A percentile compares a stretch with the other conserved stretches of the same genome.
phyloP scores from a whole-genome alignment of 176 grass and related monocot species.

The Phragmites australis region DNA sequence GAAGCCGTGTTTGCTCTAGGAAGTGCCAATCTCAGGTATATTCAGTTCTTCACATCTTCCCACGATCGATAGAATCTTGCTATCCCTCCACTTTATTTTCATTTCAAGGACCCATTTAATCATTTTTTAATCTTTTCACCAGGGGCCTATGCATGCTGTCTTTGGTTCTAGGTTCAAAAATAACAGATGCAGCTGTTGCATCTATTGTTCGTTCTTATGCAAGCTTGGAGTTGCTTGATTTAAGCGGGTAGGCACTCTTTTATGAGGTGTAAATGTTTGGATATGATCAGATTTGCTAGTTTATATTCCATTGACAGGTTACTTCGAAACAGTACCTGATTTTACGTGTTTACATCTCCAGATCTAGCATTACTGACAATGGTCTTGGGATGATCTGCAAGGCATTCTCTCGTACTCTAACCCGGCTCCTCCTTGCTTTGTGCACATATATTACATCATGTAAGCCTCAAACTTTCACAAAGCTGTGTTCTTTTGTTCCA shows the following conservation, averaged over 20 bases:
- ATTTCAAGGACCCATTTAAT: not conserved
- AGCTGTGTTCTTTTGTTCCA: not conserved
- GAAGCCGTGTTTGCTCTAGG: slow-evolving; percentile 74
- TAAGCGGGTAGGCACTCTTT: slow-evolving; percentile 66
- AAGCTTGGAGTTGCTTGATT: slow-evolving; percentile 85
- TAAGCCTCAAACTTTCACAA: slow-evolving; percentile 41
- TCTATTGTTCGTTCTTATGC: slow-evolving; percentile 67
- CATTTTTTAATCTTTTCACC: slow-evolving; percentile 19
- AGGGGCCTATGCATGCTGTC: slow-evolving; percentile 73
- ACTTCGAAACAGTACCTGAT: not conserved
- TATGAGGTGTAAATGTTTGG: not conserved
- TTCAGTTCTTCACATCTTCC: not conserved
- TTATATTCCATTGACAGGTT: not conserved
- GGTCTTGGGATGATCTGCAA: slow-evolving; percentile 86
- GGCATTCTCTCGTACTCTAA: slow-evolving; percentile 61
- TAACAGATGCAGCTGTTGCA: slow-evolving; percentile 91
- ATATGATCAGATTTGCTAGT: not conserved
- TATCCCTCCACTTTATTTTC: not conserved
- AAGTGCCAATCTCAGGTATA: slow-evolving; percentile 76
- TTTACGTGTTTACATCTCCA: slow-evolving; percentile 37
- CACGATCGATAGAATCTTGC: not conserved
- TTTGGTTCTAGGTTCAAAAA: slow-evolving; percentile 68
- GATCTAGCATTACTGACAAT: slow-evolving; percentile 85
- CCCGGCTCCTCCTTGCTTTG: slow-evolving; percentile 55
- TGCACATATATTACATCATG: slow-evolving; percentile 89